Evolutionary conservation across 1,139 yeast species (phyloP), one percentile per base, ranked within the genome.

Genomic region (Geotrichum bryndzae): DNA sequence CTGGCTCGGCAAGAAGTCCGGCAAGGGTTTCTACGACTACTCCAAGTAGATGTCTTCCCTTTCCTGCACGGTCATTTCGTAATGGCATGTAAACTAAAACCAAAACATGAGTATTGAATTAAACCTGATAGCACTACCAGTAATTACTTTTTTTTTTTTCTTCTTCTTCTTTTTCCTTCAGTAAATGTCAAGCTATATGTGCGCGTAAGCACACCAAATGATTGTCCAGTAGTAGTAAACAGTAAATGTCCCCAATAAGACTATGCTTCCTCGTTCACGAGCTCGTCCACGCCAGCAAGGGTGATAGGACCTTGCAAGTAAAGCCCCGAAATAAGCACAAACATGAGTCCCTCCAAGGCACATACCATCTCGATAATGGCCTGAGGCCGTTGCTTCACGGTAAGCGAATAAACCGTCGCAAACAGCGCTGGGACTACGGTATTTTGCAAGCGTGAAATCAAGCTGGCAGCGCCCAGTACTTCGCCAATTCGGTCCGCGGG

Each of bases 11-110:
- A 72, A 72, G 67, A 78, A 78, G 70, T 60, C 73, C 35, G 80
- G 81, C 51, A 73, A 70, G 63, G 81, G 81, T 0, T 78, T 78
- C 69, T 78, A 78, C 69, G 76, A 76, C 51, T 78, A 77, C 53
- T 60, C 45, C 15, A 38, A 38, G 45, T 38, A 38, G 18, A 13
- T 38, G 33, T 2, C 2, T 29, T 7, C 33, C 33, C 33, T 18
- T 18, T 18, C 33, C 33, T 8, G 33, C 10, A 29, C 33, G 2
- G 33, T 29, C 33, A 29, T 29, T 29, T 7, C 33, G 27, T 25
- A 4, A 29, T 29, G 33, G 8, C 33, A 29, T 29, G 33, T 29
- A 29, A 29, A 29, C 7, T 5, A 29, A 29, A 29, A 29, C 1
- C 33, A 29, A 29, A 29, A 29, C 33, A 29, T 29, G 1, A 29